phyloP scores from a whole-genome alignment of 805 yeast genomes.

The Saccharomycopsis vini region DNA sequence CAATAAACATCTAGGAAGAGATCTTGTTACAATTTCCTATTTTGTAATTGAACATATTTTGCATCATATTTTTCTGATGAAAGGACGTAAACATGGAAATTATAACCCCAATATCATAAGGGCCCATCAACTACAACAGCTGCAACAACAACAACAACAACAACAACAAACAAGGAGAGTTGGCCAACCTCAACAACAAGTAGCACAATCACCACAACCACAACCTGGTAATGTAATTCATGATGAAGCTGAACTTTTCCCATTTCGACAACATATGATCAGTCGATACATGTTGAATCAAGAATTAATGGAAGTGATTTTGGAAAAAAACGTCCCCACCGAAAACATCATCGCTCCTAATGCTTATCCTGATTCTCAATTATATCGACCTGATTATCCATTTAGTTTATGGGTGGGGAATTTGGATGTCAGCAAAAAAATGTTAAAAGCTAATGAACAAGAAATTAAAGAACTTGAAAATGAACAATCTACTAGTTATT shows the following conservation, averaged over 20 bases:
- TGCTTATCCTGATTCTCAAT: conserved; percentile 20
- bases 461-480: conserved; percentile 17
- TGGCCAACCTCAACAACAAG: conserved; percentile 5
- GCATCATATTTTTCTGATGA: no score
- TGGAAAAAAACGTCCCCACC: conserved; percentile 37
- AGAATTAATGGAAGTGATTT: conserved; percentile 39
- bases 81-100: no score
- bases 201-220: not conserved
- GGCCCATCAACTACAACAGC: not conserved
- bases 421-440: conserved; percentile 10
- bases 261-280: conserved; percentile 38
- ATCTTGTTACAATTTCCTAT: no score
- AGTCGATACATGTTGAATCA: conserved; percentile 38
- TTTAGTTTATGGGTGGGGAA: conserved; percentile 16
- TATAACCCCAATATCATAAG: not conserved
- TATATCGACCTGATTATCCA: conserved; percentile 2
- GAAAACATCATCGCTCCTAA: conserved; percentile 37
- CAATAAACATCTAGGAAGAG: no score
- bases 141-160: conserved; percentile 4
- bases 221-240: conserved; percentile 23
- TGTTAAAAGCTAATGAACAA: conserved; percentile 18
- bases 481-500: conserved; percentile 8
- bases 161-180: no score
- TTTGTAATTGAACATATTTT: no score
- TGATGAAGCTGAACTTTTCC: conserved; percentile 47